Percentiles rank a stretch among this genome's conserved stretches.
These are phyloP conservation scores for Russula olivacea DNA, from an alignment of 768 basidiomycete species.

Conservation along the genomic window DNA sequence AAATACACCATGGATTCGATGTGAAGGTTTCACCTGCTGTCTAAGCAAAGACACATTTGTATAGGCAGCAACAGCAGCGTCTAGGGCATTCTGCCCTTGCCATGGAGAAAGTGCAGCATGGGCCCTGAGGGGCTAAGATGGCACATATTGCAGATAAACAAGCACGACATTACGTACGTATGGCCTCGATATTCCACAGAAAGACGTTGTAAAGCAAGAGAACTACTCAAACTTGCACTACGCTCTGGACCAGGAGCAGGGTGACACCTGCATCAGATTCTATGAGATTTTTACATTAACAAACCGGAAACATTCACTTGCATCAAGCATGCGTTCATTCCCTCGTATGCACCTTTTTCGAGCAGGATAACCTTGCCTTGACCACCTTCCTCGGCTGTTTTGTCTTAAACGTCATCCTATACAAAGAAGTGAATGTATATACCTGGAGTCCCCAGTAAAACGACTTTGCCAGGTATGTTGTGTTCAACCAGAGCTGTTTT, in stretches of 20 bases:
- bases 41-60: slow-evolving; percentile 72
- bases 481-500: slow-evolving; percentile 56
- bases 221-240: slow-evolving; percentile 58
- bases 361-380: slow-evolving; percentile 67
- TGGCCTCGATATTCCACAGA: slow-evolving; percentile 66
- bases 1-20: slow-evolving; percentile 77
- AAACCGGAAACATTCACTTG: slow-evolving; percentile 28
- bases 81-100: slow-evolving; percentile 79
- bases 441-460: slow-evolving; percentile 78
- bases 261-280: slow-evolving; percentile 53
- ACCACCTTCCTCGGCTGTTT: slow-evolving; percentile 70
- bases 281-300: not conserved
- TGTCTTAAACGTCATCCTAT: not conserved
- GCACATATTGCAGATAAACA: not conserved
- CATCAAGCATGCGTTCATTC: slow-evolving; percentile 77
- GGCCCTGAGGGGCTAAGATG: slow-evolving; percentile 40
- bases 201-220: slow-evolving; percentile 56
- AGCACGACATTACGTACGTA: slow-evolving; percentile 41
- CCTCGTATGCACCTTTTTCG: slow-evolving; percentile 65
- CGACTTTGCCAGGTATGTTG: slow-evolving; percentile 60
- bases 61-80: slow-evolving; percentile 84
- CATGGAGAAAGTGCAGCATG: slow-evolving; percentile 77
- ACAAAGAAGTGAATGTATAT: slow-evolving; percentile 8
- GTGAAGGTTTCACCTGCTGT: slow-evolving; percentile 73
- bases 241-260: slow-evolving; percentile 72